phyloP scores from a whole-genome alignment of 805 yeast genomes.

The Nakazawaea pomicola region DNA sequence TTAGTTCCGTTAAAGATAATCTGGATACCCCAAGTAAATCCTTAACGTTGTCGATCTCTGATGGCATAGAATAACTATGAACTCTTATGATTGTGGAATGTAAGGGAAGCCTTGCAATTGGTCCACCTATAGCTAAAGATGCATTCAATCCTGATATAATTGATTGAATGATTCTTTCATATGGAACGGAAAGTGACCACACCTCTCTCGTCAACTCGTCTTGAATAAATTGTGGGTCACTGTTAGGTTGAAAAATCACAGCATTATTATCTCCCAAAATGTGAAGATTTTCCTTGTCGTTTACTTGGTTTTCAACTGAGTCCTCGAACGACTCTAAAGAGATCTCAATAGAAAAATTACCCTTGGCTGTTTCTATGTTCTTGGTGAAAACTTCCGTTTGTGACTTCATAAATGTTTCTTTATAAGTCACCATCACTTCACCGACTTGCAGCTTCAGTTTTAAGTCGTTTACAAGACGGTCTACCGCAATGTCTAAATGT shows the following conservation, averaged over 20 bases:
- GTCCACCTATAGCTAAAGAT: constrained; percentile 66
- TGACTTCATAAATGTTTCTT: constrained; percentile 49
- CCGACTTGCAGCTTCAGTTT: constrained; percentile 80
- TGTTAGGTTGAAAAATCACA: constrained; percentile 28
- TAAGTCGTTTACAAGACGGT: constrained; percentile 73
- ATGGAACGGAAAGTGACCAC: constrained; percentile 45
- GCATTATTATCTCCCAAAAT: constrained; percentile 42
- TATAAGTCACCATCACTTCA: constrained; percentile 83
- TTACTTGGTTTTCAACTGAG: constrained; percentile 22
- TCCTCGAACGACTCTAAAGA: constrained; percentile 29
- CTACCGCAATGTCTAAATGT: constrained; percentile 84
- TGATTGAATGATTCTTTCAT: constrained; percentile 48
- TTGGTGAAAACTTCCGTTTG: constrained; percentile 18
- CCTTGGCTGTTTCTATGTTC: constrained; percentile 12
- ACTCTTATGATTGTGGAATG: constrained; percentile 58
- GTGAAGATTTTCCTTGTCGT: constrained; percentile 35
- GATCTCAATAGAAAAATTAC: constrained; percentile 21
- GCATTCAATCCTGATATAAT: constrained; percentile 55
- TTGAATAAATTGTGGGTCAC: constrained; percentile 20
- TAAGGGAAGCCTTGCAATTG: constrained; percentile 48
- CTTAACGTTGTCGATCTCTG: constrained; percentile 35
- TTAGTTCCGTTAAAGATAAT: constrained; percentile 34
- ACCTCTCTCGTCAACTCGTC: constrained; percentile 17
- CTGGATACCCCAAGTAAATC: constrained; percentile 43
- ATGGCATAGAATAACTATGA: constrained; percentile 46